phyloP scores from a whole-genome alignment of 257 asterid species.

The Cinchona pubescens region DNA sequence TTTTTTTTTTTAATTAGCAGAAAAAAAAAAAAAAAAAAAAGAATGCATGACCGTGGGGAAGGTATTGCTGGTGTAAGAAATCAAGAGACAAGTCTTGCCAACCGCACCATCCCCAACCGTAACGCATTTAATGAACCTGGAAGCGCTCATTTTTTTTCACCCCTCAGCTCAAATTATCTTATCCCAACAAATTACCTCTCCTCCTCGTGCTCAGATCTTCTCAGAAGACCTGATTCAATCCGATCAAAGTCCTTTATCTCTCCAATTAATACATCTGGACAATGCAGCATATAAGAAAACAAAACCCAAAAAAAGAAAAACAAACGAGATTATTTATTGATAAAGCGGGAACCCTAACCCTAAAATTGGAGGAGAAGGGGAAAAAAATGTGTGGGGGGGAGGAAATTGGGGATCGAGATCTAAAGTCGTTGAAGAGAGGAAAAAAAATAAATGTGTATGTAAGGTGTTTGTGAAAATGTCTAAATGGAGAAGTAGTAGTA shows the following conservation, averaged over 20 bases:
- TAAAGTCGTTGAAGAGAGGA: slow-evolving; percentile 11
- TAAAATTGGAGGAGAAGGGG: slow-evolving; percentile 14
- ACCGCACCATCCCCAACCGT: slow-evolving; percentile 55
- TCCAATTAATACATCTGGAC: slow-evolving; percentile 17
- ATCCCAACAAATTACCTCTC: slow-evolving; percentile 9
- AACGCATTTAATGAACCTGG: slow-evolving; percentile 49
- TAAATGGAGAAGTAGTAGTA: neutral
- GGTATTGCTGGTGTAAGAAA: slow-evolving; percentile 62
- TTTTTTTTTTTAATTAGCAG: too few species aligned
- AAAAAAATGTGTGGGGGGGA: neutral
- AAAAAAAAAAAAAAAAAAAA: too few species aligned
- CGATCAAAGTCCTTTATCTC: neutral
- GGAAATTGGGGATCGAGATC: slow-evolving; percentile 23
- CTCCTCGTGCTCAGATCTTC: slow-evolving; percentile 29
- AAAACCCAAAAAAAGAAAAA: slow-evolving; percentile 12
- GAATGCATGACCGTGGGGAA: slow-evolving; percentile 73
- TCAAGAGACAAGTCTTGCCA: slow-evolving; percentile 52
- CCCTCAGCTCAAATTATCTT: slow-evolving; percentile 8
- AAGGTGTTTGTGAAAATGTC: slow-evolving; percentile 14
- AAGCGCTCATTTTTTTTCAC: slow-evolving; percentile 39
- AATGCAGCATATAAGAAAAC: too few species aligned
- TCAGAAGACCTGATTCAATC: slow-evolving; percentile 33
- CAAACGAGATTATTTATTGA: neutral
- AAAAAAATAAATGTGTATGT: neutral
- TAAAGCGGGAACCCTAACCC: slow-evolving; percentile 36